These are phyloP conservation scores for Wallacemonas sp. DNA, from an alignment of 208 protist genomes.

Conservation along the genomic window DNA sequence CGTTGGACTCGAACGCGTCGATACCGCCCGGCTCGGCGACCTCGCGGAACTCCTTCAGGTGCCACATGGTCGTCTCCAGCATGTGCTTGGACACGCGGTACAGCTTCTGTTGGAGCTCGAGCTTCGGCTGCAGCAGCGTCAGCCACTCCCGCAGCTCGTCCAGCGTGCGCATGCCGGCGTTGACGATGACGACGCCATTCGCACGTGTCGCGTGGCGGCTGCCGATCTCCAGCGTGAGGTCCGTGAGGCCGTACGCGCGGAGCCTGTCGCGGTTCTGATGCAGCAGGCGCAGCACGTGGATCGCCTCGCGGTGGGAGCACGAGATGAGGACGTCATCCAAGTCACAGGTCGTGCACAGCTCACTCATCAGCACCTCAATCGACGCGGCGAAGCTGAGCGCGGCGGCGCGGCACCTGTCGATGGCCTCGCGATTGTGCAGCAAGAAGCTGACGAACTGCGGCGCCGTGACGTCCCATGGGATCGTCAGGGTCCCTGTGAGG, in stretches of 20 bases:
- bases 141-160: slow-evolving; percentile 73
- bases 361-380: slow-evolving; percentile 82
- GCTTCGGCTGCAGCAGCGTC: slow-evolving; percentile 62
- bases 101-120: slow-evolving; percentile 78
- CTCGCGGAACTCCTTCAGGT: slow-evolving; percentile 83
- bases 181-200: slow-evolving; percentile 89
- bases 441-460: slow-evolving; percentile 84
- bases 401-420: slow-evolving; percentile 49
- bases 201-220: slow-evolving; percentile 74
- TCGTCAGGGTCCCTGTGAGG: slow-evolving; percentile 71
- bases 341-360: slow-evolving; percentile 69
- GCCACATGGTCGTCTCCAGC: slow-evolving; percentile 91
- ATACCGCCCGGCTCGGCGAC: slow-evolving; percentile 80
- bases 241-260: slow-evolving; percentile 63
- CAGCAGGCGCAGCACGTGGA: slow-evolving; percentile 64
- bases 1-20: slow-evolving; percentile 83
- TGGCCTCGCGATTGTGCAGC: slow-evolving; percentile 65
- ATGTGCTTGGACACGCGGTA: slow-evolving; percentile 86
- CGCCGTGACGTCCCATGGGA: slow-evolving; percentile 89
- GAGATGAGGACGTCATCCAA: slow-evolving; percentile 92
- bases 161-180: slow-evolving; percentile 36
- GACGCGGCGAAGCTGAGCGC: slow-evolving; percentile 53
- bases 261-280: slow-evolving; percentile 79
- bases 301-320: slow-evolving; percentile 76
- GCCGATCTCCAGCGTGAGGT: slow-evolving; percentile 84